Evolutionary conservation across 176 grass and related monocot species (phyloP).

Genomic region (Thinopyrum elongatum): DNA sequence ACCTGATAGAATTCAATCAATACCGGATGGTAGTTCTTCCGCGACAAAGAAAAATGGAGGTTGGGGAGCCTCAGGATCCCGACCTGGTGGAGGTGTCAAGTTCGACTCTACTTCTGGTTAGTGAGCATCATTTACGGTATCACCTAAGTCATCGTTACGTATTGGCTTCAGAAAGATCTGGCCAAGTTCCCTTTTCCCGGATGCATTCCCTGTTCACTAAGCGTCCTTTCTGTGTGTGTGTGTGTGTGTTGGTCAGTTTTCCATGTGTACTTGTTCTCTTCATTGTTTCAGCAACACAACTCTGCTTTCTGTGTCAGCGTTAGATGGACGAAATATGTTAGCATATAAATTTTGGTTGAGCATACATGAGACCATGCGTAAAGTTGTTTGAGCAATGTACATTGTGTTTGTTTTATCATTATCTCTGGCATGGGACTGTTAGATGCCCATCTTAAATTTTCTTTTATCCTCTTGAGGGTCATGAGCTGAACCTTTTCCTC

Average conservation of each 20-base stretch:
- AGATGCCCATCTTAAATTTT: background rate
- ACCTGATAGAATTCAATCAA: constrained; percentile 89
- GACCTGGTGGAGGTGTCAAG: constrained; percentile 54
- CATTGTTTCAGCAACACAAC: background rate
- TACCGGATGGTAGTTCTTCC: constrained; percentile 78
- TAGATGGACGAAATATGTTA: background rate
- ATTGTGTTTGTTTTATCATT: background rate
- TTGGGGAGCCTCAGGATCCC: constrained; percentile 80
- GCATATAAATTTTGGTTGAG: background rate
- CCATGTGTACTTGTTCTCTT: background rate
- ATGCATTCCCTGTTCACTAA: no score
- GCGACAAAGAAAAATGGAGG: constrained; percentile 73
- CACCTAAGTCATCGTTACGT: background rate
- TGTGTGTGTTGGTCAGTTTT: no score
- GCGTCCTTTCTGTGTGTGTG: no score
- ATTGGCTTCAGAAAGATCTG: background rate
- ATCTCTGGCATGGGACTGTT: background rate
- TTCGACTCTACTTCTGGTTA: constrained; percentile 82
- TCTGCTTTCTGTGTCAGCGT: background rate
- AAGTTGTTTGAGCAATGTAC: constrained; percentile 9
- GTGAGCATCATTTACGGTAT: background rate
- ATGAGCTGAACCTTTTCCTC: background rate
- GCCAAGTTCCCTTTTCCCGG: no score
- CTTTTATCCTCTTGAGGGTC: background rate
- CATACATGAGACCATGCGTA: background rate